Evolutionary conservation across 2,329 filamentous ascomycete genomes (phyloP), one percentile per base, ranked within the genome.

Genomic region (Plectosphaerella sp.): DNA sequence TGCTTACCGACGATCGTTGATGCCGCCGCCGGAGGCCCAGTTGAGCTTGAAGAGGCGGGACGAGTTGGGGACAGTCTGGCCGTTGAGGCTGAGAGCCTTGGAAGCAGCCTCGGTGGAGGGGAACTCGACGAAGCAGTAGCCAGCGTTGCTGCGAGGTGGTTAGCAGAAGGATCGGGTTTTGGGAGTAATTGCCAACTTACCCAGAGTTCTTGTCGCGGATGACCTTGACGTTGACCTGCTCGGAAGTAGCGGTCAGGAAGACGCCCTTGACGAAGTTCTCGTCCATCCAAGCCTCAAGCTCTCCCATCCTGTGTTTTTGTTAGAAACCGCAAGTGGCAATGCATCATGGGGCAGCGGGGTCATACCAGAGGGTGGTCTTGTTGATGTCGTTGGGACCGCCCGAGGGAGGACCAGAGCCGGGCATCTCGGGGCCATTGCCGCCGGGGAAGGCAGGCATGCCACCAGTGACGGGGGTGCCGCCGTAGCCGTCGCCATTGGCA

Each of bases 151-250:
- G 67, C 33, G 49, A 16, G 16, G 35, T 20, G 10, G 18, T 43
- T 20, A 43, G 41, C 18, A 20, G 6, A 43, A 12, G 37, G 10
- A 15, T 37, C 35, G 11, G 11, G 16, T 39, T 6, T 39, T 6
- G 16, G 37, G 9, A 12, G 37, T 41, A 4, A 41, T 7, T 14
- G 12, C 16, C 18, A n/a, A 63, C 76, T 51, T 72, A 96, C 91
- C 93, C 94, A 67, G 93, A 97, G 72, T 96, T 96, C 74, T 97
- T 97, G 77, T 99, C 94, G 60, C 94, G 90, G 65, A 99, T 99
- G 82, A 99, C 96, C 83, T 99, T 99, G 63, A 99, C 94, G 64
- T 97, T 97, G 64, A 99, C 94, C 58, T 86, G 86, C 73, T 97
- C 94, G 61, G 89, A 91, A 76, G 96, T 89, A 63, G 92, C 86